Conservation (phyloP, 2,329 filamentous ascomycete genomes). For the Periconia sp. region DNA sequence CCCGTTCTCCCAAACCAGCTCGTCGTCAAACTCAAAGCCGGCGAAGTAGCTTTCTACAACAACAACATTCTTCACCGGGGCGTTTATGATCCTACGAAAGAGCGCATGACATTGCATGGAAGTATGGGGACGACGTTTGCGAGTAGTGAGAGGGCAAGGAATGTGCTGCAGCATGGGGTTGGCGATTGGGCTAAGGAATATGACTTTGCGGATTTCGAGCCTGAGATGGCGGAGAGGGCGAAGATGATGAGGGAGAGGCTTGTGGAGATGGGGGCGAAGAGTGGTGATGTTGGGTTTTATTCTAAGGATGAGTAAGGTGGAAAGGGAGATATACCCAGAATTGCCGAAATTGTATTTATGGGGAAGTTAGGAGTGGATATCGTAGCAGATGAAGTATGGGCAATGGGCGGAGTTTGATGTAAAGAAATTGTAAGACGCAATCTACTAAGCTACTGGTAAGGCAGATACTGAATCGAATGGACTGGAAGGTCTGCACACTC, state of each 20-base stretch:
- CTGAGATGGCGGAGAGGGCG: constrained; percentile 65
- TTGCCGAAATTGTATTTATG: too few species aligned
- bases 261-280: constrained; percentile 66
- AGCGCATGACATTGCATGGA: constrained; percentile 75
- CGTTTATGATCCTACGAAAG: constrained; percentile 63
- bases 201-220: constrained; percentile 65
- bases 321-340: too few species aligned
- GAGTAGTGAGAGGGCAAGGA: constrained; percentile 65
- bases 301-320: constrained; percentile 41
- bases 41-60: constrained; percentile 86
- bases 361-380: too few species aligned
- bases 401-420: too few species aligned
- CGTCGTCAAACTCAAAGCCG: constrained; percentile 70
- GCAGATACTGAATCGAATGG: too few species aligned
- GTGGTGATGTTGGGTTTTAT: constrained; percentile 65
- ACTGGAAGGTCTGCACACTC: too few species aligned
- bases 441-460: too few species aligned
- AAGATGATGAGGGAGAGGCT: constrained; percentile 69
- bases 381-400: too few species aligned
- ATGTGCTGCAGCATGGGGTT: constrained; percentile 77
- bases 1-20: constrained; percentile 66
- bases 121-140: constrained; percentile 69
- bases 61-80: constrained; percentile 85
- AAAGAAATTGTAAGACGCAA: too few species aligned
- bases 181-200: constrained; percentile 68